Percentiles rank a stretch among this genome's conserved stretches.
phyloP scores from a whole-genome alignment of 371 early-diverging fungal genomes.

The Modicella reniformis region DNA sequence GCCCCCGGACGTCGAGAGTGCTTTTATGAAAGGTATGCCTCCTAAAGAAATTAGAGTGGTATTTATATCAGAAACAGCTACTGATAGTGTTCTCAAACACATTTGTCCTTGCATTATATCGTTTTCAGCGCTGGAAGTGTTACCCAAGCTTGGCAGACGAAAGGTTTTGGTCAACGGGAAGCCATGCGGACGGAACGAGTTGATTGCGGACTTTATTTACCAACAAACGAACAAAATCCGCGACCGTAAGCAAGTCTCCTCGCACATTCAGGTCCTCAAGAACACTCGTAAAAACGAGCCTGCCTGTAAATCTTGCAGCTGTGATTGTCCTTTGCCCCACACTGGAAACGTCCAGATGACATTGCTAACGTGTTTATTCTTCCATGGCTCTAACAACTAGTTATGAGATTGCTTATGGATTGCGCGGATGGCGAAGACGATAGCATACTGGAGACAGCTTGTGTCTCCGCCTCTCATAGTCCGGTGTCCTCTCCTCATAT shows the following conservation, averaged over 20 bases:
- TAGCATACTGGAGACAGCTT: conserved; percentile 3
- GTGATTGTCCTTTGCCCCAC: too few relatives aligned
- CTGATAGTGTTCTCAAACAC: neutral
- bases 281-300: conserved; percentile 74
- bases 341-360: too few relatives aligned
- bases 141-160: conserved; percentile 68
- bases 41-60: neutral
- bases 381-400: conserved; percentile 37
- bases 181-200: conserved; percentile 78
- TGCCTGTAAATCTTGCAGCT: conserved; percentile 61
- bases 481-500: conserved; percentile 22
- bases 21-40: conserved; percentile 41
- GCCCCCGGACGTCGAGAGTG: conserved; percentile 45
- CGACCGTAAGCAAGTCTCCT: conserved; percentile 83
- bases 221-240: conserved; percentile 72
- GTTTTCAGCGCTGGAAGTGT: conserved; percentile 60
- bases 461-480: conserved; percentile 17
- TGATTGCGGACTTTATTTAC: conserved; percentile 80
- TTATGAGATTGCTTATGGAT: conserved; percentile 67
- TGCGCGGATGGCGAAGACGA: conserved; percentile 57
- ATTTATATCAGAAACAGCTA: too few relatives aligned
- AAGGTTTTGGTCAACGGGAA: conserved; percentile 71
- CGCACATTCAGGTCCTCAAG: conserved; percentile 83
- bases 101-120: neutral
- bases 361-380: neutral